Evolutionary conservation across 495 filamentous ascomycete species (phyloP), one percentile per base, ranked within the genome.

Genomic region (Aspergillus sclerotioniger): DNA sequence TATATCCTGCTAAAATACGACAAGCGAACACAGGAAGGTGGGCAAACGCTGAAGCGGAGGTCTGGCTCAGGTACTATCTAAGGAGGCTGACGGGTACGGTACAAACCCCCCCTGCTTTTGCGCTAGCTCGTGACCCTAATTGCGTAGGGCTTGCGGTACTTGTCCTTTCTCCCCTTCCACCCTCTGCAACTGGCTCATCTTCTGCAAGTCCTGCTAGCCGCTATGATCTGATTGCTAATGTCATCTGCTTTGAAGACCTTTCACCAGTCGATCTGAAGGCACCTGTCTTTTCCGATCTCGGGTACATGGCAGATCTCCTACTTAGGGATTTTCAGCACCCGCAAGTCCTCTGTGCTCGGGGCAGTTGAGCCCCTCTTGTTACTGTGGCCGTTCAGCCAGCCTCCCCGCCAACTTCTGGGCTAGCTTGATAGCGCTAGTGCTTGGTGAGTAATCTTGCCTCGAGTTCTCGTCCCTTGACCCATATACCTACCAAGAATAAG

Each of bases 81-180:
- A 10, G 33, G 37, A 41, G 37, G 37, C 37, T 41, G 37, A 41
- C 37, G 37, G 37, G 10, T n/a, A n/a, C 37, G 37, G 37, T 41
- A 41, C 12, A 41, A 41, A 9, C 33, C 33, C 37, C 35, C 35
- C 37, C 37, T 41, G 37, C 37, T 41, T 25, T 41, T 41, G 37
- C 37, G 37, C 37, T 41, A 41, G 37, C 37, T 41, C 37, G 37
- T 41, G 37, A 41, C 37, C 37, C 37, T 41, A 41, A n/a, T 41
- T 41, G 37, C 37, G 37, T 41, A 41, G 37, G 37, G 37, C 37
- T 41, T 41, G 12, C n/a, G 37, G 37, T 41, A 41, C 37, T 41
- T n/a, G 37, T 41, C 37, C 10, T 41, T 41, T 41, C 37, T 41
- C 37, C 37, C 37, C n/a, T 37, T 41, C 37, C n/a, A 41, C n/a